Evolutionary conservation across 2,329 filamentous ascomycete species (phyloP).

Genomic region (Sporothrix brunneoviolacea): DNA sequence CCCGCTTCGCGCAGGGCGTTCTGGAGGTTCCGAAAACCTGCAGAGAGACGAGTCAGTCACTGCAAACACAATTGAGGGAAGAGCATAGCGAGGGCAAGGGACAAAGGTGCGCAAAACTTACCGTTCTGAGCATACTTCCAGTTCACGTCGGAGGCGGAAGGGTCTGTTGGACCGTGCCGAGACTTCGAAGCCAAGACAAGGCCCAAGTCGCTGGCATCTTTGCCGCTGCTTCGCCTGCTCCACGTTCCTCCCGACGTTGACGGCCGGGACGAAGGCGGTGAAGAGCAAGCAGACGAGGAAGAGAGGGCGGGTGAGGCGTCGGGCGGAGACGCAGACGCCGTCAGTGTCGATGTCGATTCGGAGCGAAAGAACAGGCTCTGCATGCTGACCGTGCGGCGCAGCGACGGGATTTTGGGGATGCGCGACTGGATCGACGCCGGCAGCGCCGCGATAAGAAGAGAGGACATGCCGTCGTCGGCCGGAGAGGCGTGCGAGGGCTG

Average conservation of each 20-base stretch:
- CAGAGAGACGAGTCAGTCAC: neutral
- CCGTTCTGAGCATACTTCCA: conserved; percentile 20
- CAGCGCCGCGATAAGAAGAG: conserved; percentile 18
- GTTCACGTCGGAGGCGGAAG: conserved; percentile 12
- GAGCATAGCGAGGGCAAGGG: neutral
- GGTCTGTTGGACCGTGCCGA: neutral
- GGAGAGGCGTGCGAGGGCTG: neutral
- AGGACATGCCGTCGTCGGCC: conserved; percentile 12
- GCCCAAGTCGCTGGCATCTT: conserved; percentile 6
- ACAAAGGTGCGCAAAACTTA: neutral
- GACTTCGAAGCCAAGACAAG: conserved; percentile 7
- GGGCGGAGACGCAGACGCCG: neutral
- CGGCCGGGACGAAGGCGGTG: conserved; percentile 10
- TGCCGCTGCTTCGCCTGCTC: neutral
- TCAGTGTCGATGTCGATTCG: conserved; percentile 5
- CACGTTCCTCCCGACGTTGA: conserved; percentile 8
- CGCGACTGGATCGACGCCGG: conserved; percentile 22
- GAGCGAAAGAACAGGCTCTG: conserved; percentile 11
- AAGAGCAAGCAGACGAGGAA: conserved; percentile 1
- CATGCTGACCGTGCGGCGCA: conserved; percentile 14
- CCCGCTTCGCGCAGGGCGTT: conserved; percentile 16
- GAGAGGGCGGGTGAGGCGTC: conserved; percentile 3
- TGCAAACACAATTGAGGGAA: no score
- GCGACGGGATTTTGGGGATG: conserved; percentile 17
- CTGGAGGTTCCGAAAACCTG: conserved; percentile 17